phyloP scores from a whole-genome alignment of 2,329 filamentous ascomycete species.

The Talaromyces sp. region DNA sequence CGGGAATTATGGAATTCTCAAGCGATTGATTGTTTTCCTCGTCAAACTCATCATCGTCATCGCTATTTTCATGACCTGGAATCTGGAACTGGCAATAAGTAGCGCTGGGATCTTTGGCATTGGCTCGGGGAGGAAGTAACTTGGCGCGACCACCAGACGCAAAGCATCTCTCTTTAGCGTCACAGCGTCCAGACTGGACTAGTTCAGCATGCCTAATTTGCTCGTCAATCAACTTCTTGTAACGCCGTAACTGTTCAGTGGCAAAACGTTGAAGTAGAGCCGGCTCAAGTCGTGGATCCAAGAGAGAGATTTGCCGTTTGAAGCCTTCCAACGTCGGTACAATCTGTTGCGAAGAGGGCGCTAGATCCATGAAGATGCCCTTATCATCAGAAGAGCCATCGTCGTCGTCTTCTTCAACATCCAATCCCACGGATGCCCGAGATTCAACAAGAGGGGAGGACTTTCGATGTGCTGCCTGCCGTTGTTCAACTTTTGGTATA shows the following conservation, averaged over 20 bases:
- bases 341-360: slow-evolving; percentile 64
- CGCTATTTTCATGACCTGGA: slow-evolving; percentile 55
- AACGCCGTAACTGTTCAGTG: slow-evolving; percentile 74
- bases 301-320: slow-evolving; percentile 65
- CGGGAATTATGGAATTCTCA: slow-evolving; percentile 67
- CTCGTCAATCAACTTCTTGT: slow-evolving; percentile 70
- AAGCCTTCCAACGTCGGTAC: slow-evolving; percentile 75
- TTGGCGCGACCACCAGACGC: slow-evolving; percentile 65
- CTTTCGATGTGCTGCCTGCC: neutral
- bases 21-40: slow-evolving; percentile 64
- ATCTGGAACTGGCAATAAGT: slow-evolving; percentile 56
- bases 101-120: slow-evolving; percentile 58
- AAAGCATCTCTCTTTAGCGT: slow-evolving; percentile 62
- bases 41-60: slow-evolving; percentile 44
- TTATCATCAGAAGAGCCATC: slow-evolving; percentile 57
- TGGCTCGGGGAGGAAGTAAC: slow-evolving; percentile 56
- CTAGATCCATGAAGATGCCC: slow-evolving; percentile 61
- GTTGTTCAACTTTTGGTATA: slow-evolving; percentile 5
- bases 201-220: slow-evolving; percentile 68
- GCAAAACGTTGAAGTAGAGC: slow-evolving; percentile 77
- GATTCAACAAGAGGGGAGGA: neutral
- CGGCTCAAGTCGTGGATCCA: slow-evolving; percentile 71
- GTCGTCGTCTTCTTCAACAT: slow-evolving; percentile 58
- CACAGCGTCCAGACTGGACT: slow-evolving; percentile 58
- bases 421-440: neutral